Base-by-base conservation (phyloP, 1,284 basidiomycete genomes). In the Cryptococcus hybrid region DNA sequence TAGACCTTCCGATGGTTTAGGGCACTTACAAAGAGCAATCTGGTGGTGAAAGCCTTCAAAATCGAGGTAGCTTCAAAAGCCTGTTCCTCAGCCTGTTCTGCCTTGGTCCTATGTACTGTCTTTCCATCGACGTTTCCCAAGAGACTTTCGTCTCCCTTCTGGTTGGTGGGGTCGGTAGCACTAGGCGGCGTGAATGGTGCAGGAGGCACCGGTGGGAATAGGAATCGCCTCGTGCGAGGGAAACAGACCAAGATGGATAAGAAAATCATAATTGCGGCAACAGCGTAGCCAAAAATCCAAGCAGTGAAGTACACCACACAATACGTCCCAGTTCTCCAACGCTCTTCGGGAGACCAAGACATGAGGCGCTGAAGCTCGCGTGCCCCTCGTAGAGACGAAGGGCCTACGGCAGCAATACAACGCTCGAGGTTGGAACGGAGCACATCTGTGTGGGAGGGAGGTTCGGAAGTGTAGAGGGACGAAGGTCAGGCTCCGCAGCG, bases 131-230 rank as follows among this genome's bases (percentile, higher is more conserved):
- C 70, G 13, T 66, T 73, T 0, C 73, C 76, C 15, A 80, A 55
- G 13, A 78, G 52, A 47, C 74, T 78, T 57, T 80, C 75, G 65
- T 80, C 79, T 12, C 78, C 79, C 43, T 66, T 67, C 52, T 70
- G 62, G 59, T 80, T 78, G 15, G 67, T 74, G 5, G 79, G 79
- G 57, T 79, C 78, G 3, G 78, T 78, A 3, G 77, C 78, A 12
- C 76, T 78, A 7, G 72, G 73, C 8, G 77, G 75, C 5, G 67
- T 68, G 50, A 76, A 77, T 0, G 69, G 66, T 15, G 75, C 68
- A n/a, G 77, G 78, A 3, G 69, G 55, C 7, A 72, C 80, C n/a
- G 80, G 79, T 4, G 83, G 84, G 74, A 85, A 85, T 37, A 84
- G 74, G 37, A 74, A 60, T 12, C 68, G 57, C 47, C 84, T 74